A percentile compares a stretch with the other conserved stretches of the same genome.
phyloP scores from a whole-genome alignment of 345 rosid species.

The Citrus medica region DNA sequence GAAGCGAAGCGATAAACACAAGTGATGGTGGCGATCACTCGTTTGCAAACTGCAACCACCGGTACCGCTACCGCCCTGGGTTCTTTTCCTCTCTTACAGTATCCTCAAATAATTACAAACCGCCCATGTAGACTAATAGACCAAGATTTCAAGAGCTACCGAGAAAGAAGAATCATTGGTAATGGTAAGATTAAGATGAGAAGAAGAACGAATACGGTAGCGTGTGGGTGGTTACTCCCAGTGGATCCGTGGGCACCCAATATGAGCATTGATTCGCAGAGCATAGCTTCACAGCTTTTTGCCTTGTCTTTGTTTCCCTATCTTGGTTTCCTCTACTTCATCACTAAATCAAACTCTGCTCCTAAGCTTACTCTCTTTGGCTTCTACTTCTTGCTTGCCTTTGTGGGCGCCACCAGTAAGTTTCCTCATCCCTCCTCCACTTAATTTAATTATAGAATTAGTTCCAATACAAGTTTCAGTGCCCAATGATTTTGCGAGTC shows the following conservation, averaged over 20 bases:
- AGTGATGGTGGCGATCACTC: conserved; percentile 16
- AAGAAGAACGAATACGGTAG: conserved; percentile 27
- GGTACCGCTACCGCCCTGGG: conserved; percentile 1
- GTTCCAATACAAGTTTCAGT: no score
- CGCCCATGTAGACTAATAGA: conserved; percentile 4
- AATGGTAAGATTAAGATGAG: not conserved
- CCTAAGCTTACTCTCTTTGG: conserved; percentile 89
- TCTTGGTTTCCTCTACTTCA: conserved; percentile 84
- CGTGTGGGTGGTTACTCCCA: conserved; percentile 51
- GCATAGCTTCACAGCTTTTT: conserved; percentile 81
- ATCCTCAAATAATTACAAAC: conserved; percentile 1
- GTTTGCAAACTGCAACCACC: conserved; percentile 13
- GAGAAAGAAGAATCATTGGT: conserved; percentile 4
- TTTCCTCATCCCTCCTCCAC: not conserved
- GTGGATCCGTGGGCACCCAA: conserved; percentile 90
- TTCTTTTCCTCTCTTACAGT: conserved; percentile 19
- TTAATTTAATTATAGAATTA: no score
- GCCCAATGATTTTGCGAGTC: no score
- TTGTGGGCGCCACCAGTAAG: conserved; percentile 89
- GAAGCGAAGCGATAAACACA: no score
- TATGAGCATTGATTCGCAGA: conserved; percentile 54
- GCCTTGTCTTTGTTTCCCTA: conserved; percentile 81
- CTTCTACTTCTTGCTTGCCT: conserved; percentile 88
- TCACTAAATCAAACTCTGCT: conserved; percentile 80
- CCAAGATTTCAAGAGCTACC: conserved; percentile 12